phyloP scores from a whole-genome alignment of 2,329 filamentous ascomycete species.

The Sclerotinia glacialis region DNA sequence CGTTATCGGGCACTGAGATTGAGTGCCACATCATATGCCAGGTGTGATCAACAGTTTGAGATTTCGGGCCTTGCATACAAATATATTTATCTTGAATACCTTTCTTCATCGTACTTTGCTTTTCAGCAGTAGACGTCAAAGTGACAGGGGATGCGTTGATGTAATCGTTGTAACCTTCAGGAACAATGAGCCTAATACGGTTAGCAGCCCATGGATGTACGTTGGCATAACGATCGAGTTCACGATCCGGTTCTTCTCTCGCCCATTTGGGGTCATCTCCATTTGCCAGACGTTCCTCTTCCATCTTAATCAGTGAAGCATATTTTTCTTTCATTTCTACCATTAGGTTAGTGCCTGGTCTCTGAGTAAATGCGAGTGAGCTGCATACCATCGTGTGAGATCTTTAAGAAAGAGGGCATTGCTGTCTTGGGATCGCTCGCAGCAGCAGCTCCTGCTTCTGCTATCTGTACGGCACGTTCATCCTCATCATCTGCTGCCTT shows the following conservation, averaged over 20 bases:
- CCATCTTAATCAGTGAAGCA: conserved; percentile 60
- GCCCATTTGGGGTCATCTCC: conserved; percentile 50
- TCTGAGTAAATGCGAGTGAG: conserved; percentile 11
- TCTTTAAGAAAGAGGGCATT: conserved; percentile 53
- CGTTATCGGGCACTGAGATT: conserved; percentile 42
- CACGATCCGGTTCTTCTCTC: conserved; percentile 54
- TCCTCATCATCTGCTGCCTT: conserved; percentile 19
- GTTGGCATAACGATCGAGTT: conserved; percentile 82
- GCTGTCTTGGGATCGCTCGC: conserved; percentile 14
- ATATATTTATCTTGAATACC: conserved; percentile 62
- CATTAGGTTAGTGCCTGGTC: conserved; percentile 23
- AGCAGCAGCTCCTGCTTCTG: conserved; percentile 14
- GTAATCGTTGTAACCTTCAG: conserved; percentile 70
- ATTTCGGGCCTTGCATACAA: conserved; percentile 88
- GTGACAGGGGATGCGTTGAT: conserved; percentile 73
- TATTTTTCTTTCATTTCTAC: conserved; percentile 59
- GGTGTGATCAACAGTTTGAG: conserved; percentile 71
- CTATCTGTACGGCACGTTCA: conserved; percentile 1
- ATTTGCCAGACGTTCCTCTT: conserved; percentile 37
- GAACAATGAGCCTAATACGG: conserved; percentile 75
- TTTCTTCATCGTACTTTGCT: conserved; percentile 32
- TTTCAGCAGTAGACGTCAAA: conserved; percentile 41
- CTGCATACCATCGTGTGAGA: conserved; percentile 48
- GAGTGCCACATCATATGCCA: conserved; percentile 97
- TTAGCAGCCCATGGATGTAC: conserved; percentile 89